Base-by-base conservation (phyloP, 116 monocot species). In the Dioscorea cayenensis region DNA sequence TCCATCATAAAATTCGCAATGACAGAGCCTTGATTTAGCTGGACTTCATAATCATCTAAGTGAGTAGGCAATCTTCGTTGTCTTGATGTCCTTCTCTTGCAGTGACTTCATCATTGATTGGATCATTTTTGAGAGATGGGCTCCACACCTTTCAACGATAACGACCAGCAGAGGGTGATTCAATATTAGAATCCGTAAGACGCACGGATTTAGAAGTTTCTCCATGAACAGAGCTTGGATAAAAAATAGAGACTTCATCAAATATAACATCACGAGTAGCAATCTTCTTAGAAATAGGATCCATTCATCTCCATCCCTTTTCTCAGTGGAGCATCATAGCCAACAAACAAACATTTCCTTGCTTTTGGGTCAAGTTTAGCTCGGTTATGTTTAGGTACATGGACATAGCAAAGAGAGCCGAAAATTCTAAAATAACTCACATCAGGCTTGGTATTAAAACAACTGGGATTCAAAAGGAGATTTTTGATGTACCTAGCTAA, bases 251-350 rank as follows among this genome's bases (percentile, higher is more conserved):
- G 3, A 60, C 19, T 60, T 68, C 68, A 50, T 66, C 29, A 49
- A 74, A 74, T 0, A 74, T 20, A 2, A 66, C 52, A 66, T 74
- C 65, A 16, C 52, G 11, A 17, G 20, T 55, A 55, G 28, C 55
- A 21, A 50, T 55, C 52, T 17, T 11, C 2, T 7, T 13, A 29
- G 66, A 52, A 52, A 36, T 52, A 11, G 65, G 65, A 22, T 74
- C 51, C 17, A 28, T 51, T 28, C 65, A 66, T 55, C 52, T 74
- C 74, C 74, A 52, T 7, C 64, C 64, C 51, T 73, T 73, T 11
- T 50, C 65, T 17, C 29, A 0, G n/a, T n/a, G n/a, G n/a, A 29
- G 0, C 43, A 19, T 73, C 28, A 38, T 64, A 73, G 28, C 48
- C 17, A 2, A 73, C n/a, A 28, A 73, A 32, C 28, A 64, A 32